A percentile compares a stretch with the other conserved stretches of the same genome.
phyloP scores from a whole-genome alignment of 2,329 filamentous ascomycete species.

The Didymella lethalis region DNA sequence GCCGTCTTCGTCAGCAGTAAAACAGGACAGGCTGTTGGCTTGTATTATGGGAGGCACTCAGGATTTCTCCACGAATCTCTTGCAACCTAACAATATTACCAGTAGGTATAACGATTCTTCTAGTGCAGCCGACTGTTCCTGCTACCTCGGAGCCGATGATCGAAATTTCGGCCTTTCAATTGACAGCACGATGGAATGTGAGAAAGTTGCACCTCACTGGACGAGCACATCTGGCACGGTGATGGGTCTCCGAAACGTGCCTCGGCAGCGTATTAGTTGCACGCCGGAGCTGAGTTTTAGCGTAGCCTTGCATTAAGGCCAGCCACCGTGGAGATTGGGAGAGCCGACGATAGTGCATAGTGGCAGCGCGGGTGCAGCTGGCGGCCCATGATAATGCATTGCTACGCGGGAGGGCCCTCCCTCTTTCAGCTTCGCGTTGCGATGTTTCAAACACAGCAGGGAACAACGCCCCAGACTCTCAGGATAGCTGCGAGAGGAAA shows the following conservation, averaged over 20 bases:
- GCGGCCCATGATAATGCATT: background rate
- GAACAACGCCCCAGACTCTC: background rate
- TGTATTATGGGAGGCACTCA: background rate
- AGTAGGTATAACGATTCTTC: background rate
- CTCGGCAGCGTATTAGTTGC: constrained; percentile 13
- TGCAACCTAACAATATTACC: background rate
- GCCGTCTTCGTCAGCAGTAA: background rate
- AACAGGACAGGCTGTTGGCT: no score
- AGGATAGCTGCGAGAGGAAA: background rate
- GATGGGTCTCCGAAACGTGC: constrained; percentile 6
- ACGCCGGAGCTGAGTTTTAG: constrained; percentile 4
- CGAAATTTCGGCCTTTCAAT: background rate
- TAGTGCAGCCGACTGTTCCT: background rate
- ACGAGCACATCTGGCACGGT: constrained; percentile 1
- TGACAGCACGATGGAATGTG: background rate
- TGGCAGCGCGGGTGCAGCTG: constrained; percentile 5
- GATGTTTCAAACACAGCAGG: constrained; percentile 13
- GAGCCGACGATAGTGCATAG: constrained; percentile 3
- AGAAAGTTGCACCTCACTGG: background rate
- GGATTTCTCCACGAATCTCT: background rate
- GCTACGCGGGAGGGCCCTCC: background rate
- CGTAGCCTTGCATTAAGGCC: constrained; percentile 14
- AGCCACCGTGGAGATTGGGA: constrained; percentile 7
- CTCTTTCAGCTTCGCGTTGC: constrained; percentile 8
- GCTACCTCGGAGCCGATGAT: background rate